A percentile compares a stretch with the other conserved stretches of the same genome.
phyloP scores from a whole-genome alignment of 192 early-diverging fungal genomes.

The Coemansia guatemalensis region DNA sequence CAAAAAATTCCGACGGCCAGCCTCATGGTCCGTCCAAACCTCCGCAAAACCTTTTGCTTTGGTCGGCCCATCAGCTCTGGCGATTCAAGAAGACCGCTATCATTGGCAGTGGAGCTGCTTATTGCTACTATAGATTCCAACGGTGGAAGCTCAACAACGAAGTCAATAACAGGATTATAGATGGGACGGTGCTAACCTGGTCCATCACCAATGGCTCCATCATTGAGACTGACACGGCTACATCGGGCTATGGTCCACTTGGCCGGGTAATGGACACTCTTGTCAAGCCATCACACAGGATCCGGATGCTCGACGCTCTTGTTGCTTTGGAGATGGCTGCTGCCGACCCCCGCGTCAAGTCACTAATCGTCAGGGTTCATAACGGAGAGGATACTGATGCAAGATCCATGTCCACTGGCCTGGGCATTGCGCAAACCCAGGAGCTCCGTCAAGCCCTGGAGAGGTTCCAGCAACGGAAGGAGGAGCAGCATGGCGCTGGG shows the following conservation, averaged over 20 bases:
- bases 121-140: constrained; percentile 2
- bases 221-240: constrained; percentile 9
- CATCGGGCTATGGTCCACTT: neutral
- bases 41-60: neutral
- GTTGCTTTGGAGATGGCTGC: constrained; percentile 51
- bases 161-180: neutral
- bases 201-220: constrained; percentile 24
- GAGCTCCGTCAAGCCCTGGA: constrained; percentile 59
- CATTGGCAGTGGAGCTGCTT: constrained; percentile 11
- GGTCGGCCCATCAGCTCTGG: constrained; percentile 9
- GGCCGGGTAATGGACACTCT: neutral
- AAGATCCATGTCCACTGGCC: constrained; percentile 15
- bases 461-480: constrained; percentile 56
- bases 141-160: neutral
- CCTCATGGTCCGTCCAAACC: too few species aligned
- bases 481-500: constrained; percentile 45
- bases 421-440: constrained; percentile 62
- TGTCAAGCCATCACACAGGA: constrained; percentile 10
- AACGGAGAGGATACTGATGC: neutral
- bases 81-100: constrained; percentile 22
- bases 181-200: constrained; percentile 26
- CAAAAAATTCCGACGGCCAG: too few species aligned
- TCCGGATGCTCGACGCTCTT: constrained; percentile 47
- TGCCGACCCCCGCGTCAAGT: constrained; percentile 51
- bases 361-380: constrained; percentile 16